Evolutionary conservation across 305 asterid genomes (phyloP).

Genomic region (Fraxinus sp.): DNA sequence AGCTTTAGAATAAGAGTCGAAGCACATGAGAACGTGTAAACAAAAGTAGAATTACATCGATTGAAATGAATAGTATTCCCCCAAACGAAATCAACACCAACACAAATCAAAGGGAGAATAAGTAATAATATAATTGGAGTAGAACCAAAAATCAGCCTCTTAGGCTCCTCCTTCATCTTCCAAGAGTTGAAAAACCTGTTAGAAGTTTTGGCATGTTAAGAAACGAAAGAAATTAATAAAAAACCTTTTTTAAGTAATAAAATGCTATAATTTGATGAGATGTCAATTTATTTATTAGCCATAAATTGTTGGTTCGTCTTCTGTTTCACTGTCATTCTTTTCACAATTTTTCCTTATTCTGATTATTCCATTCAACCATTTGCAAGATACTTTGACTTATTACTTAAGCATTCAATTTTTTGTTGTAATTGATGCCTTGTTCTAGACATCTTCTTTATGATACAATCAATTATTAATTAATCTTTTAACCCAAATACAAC

Average conservation of each 20-base stretch:
- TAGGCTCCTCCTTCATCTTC: conserved; percentile 44
- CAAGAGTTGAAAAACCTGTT: background rate
- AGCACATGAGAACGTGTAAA: background rate
- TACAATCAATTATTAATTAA: background rate
- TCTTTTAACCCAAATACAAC: background rate
- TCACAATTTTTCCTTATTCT: background rate
- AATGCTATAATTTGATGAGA: conserved; percentile 1
- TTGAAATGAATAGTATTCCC: conserved; percentile 29
- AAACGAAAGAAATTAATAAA: background rate
- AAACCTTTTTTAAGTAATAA: background rate
- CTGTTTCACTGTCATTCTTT: conserved; percentile 12
- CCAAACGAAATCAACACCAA: conserved; percentile 39
- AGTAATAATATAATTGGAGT: conserved; percentile 39
- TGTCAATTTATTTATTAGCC: background rate
- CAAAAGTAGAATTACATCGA: conserved; percentile 30
- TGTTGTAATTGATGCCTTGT: background rate
- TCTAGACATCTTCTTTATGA: background rate
- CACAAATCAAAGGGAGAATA: conserved; percentile 35
- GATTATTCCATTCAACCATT: conserved; percentile 2
- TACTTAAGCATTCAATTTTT: conserved; percentile 2
- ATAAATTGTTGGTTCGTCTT: background rate
- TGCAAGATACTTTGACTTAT: conserved; percentile 17
- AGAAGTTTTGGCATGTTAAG: conserved; percentile 23
- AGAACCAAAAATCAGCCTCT: conserved; percentile 24
- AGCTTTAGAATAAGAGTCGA: background rate